These are phyloP conservation scores for Hippophae tibetana DNA, from an alignment of 306 rosid genomes.

Conservation along the genomic window DNA sequence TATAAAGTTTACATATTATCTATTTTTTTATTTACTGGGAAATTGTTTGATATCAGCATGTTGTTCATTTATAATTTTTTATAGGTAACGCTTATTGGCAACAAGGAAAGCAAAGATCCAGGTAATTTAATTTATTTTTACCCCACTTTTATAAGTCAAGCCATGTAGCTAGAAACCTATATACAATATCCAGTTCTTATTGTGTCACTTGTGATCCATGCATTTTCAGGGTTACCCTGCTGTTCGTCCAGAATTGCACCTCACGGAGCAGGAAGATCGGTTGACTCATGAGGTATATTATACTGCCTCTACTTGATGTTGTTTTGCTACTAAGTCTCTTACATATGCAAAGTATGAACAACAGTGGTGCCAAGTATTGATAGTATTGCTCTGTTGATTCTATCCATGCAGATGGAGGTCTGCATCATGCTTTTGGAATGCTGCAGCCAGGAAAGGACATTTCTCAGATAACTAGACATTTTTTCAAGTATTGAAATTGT, in stretches of 20 bases:
- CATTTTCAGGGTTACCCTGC: constrained; percentile 49
- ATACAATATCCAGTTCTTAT: not conserved
- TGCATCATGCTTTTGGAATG: constrained; percentile 78
- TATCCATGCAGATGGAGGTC: constrained; percentile 49
- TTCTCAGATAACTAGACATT: constrained; percentile 62
- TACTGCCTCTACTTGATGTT: not conserved
- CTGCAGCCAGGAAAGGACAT: constrained; percentile 77
- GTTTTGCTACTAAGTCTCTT: not conserved
- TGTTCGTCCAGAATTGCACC: constrained; percentile 53
- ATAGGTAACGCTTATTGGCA: constrained; percentile 81
- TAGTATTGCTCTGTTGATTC: constrained; percentile 4
- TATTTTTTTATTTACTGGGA: too few species aligned
- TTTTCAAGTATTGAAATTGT: constrained; percentile 57
- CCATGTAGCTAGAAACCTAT: constrained; percentile 1
- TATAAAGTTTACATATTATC: too few species aligned
- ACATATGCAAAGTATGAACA: not conserved
- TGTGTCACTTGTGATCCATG: not conserved
- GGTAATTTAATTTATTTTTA: constrained; percentile 26
- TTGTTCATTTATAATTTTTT: constrained; percentile 35
- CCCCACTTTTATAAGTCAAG: not conserved
- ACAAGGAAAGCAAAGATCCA: constrained; percentile 86
- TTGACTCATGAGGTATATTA: constrained; percentile 31
- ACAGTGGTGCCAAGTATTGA: too few species aligned
- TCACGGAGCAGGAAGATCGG: constrained; percentile 54
- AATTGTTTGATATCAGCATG: too few species aligned